Base-by-base conservation (phyloP, 2,329 filamentous ascomycete genomes). In the Metarhizium anisopliae region DNA sequence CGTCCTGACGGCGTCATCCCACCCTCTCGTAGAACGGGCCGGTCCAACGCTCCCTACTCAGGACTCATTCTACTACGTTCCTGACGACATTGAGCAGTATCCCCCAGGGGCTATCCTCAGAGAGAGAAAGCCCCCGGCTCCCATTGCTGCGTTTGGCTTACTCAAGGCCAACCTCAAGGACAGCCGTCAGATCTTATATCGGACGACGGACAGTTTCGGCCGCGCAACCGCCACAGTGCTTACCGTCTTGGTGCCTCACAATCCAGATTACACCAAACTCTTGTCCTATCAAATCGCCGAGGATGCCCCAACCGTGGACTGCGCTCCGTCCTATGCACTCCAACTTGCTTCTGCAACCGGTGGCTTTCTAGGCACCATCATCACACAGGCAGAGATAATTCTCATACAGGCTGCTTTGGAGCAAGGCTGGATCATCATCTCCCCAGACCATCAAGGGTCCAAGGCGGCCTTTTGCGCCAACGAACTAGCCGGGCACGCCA, bases 361-460 rank as follows among this genome's bases (percentile, higher is more conserved):
- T 6, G 52, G 56, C 0, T 13, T 72, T 5, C 63, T 77, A 52
- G 69, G 71, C 7, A 69, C 70, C 10, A 64, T 68, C 30, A 61
- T 59, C 2, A 62, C 62, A 6, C 58, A 64, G 50, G 25, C 53
- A 3, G 61, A 67, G 53, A 20, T 65, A 3, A 54, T 66, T 5
- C 59, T 65, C 7, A 52, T 64, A 8, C 58, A 65, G 43, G 58
- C 55, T 1, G 60, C 59, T 8, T 70, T 81, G 2, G 65, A 67
- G 6, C 55, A 68, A 59, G 76, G 76, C 6, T 79, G 75, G 75
- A 66, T 73, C 20, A 73, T 81, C 29, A 74, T 71, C 16, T 64
- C 75, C 68, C 76, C 77, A 0, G 78, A 80, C 59, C 74, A 71
- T 54, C 69, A 76, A 55, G 75, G 75, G 0, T 72, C 73, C 2